Evolutionary conservation across 2,329 filamentous ascomycete species (phyloP).

Genomic region (Malbranchea zuffiana): DNA sequence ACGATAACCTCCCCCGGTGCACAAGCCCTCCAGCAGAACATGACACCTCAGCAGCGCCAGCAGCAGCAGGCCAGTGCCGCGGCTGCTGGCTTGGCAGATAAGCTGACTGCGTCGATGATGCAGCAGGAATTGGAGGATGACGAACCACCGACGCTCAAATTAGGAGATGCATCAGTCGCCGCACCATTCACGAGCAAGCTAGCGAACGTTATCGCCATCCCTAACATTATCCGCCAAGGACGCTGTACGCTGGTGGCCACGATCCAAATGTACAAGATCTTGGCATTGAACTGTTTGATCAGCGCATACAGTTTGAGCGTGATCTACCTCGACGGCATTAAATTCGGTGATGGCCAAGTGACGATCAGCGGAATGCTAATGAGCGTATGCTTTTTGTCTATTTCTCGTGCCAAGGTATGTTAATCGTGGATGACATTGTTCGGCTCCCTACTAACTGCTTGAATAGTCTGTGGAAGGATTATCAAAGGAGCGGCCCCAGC

Average conservation of each 20-base stretch:
- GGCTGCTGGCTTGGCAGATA: constrained; percentile 71
- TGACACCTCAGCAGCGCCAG: constrained; percentile 42
- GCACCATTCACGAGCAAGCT: constrained; percentile 97
- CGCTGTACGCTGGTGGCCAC: constrained; percentile 95
- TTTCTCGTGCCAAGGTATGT: constrained; percentile 77
- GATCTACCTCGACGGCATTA: constrained; percentile 94
- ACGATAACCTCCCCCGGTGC: constrained; percentile 58
- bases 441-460: constrained; percentile 7
- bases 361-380: constrained; percentile 99
- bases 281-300: constrained; percentile 94
- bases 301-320: constrained; percentile 95
- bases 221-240: constrained; percentile 96
- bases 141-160: constrained; percentile 90
- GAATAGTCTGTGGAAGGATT: constrained; percentile 72
- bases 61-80: constrained; percentile 54
- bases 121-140: constrained; percentile 76
- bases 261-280: constrained; percentile 99
- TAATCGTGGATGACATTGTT: constrained; percentile 9
- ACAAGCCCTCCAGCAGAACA: constrained; percentile 47
- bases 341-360: constrained; percentile 96
- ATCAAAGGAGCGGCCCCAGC: constrained; percentile 93
- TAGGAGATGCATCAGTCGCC: constrained; percentile 92
- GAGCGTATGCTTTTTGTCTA: constrained; percentile 98
- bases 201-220: constrained; percentile 89
- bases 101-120: constrained; percentile 78